Evolutionary conservation across 768 basidiomycete genomes (phyloP).

Genomic region (Mycena polygramma): DNA sequence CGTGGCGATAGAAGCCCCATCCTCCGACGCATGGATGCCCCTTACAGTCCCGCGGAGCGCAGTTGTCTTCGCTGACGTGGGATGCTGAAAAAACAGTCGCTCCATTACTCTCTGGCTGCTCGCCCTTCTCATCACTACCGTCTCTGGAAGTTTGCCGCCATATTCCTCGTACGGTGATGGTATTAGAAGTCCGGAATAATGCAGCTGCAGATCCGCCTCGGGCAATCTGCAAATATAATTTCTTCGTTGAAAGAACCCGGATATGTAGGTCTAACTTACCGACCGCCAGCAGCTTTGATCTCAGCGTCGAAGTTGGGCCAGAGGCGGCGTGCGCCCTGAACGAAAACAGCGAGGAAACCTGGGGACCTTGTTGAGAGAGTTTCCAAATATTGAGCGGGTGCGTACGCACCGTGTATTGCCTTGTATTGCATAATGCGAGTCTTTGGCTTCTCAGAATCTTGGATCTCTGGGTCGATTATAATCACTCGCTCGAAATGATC

Average conservation of each 20-base stretch:
- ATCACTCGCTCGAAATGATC: conserved; percentile 47
- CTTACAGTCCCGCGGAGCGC: conserved; percentile 27
- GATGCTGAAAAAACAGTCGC: conserved; percentile 24
- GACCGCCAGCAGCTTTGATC: conserved; percentile 30
- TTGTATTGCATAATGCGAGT: conserved; percentile 39
- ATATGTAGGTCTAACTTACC: conserved; percentile 24
- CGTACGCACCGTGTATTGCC: conserved; percentile 25
- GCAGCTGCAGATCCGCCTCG: conserved; percentile 33
- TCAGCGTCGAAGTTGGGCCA: conserved; percentile 41
- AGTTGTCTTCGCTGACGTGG: conserved; percentile 16
- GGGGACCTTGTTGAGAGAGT: neutral
- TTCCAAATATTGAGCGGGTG: no score
- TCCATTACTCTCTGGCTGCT: conserved; percentile 41
- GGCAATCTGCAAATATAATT: conserved; percentile 20
- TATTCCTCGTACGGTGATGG: conserved; percentile 30
- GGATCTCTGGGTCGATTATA: conserved; percentile 43
- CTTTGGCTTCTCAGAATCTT: conserved; percentile 29
- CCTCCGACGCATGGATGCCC: conserved; percentile 17
- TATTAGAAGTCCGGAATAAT: conserved; percentile 34
- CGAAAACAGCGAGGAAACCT: conserved; percentile 35
- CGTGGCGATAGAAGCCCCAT: conserved; percentile 19
- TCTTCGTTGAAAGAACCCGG: conserved; percentile 1
- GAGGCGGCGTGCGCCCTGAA: conserved; percentile 37
- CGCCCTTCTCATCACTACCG: conserved; percentile 36
- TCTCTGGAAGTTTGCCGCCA: conserved; percentile 30